A percentile compares a stretch with the other conserved stretches of the same genome.
Evolutionary conservation across 2,329 filamentous ascomycete species (phyloP).

Genomic region (Xylaria multiplex): DNA sequence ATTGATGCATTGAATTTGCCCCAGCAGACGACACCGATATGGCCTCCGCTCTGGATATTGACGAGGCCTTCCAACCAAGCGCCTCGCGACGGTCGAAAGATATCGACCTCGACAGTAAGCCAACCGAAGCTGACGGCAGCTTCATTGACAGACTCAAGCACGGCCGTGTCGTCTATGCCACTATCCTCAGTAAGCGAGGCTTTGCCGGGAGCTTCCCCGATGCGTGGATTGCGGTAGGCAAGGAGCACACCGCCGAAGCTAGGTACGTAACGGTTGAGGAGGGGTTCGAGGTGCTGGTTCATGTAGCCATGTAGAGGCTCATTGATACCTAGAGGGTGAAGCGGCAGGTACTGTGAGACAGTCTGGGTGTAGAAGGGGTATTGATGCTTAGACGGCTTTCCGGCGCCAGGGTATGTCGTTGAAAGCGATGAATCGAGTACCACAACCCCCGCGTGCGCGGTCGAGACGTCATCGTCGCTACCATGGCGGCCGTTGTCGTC

Average conservation of each 20-base stretch:
- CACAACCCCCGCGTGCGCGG: conserved; percentile 46
- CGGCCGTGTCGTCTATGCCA: conserved; percentile 55
- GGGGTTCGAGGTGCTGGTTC: conserved; percentile 77
- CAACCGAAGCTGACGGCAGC: conserved; percentile 88
- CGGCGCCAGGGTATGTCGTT: conserved; percentile 1
- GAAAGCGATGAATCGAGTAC: conserved; percentile 49
- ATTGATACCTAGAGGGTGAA: conserved; percentile 76
- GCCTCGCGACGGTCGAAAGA: conserved; percentile 81
- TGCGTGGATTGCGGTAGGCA: conserved; percentile 73
- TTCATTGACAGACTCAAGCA: conserved; percentile 73
- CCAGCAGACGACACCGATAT: conserved; percentile 88
- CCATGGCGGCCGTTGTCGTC: conserved; percentile 1
- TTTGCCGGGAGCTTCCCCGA: conserved; percentile 68
- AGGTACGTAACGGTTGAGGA: conserved; percentile 80
- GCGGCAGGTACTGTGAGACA: conserved; percentile 80
- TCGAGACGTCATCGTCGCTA: conserved; percentile 5
- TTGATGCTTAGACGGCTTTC: conserved; percentile 46
- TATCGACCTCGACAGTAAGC: conserved; percentile 85
- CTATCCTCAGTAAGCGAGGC: conserved; percentile 61
- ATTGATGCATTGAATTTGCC: conserved; percentile 93
- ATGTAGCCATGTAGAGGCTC: conserved; percentile 76
- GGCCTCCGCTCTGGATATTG: conserved; percentile 87
- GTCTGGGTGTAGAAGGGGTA: conserved; percentile 84
- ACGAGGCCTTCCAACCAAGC: conserved; percentile 81
- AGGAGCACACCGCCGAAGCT: conserved; percentile 79